Base-by-base conservation (phyloP, 192 early-diverging fungal genomes). In the Coemansia umbellata region DNA sequence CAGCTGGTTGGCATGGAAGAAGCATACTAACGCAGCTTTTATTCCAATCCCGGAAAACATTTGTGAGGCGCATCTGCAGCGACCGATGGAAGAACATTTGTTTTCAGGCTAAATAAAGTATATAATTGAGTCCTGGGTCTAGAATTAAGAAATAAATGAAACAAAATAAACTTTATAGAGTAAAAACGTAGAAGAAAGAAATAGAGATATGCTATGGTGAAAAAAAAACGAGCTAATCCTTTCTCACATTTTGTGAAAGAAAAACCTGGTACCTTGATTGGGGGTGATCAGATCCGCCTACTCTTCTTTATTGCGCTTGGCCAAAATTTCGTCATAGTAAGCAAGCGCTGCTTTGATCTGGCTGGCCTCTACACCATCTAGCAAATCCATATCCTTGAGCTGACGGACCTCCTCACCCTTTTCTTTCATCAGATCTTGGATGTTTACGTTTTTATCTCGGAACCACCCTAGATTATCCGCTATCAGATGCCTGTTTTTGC, bases 391-490 rank as follows among this genome's bases (percentile, higher is more conserved):
- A 23, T 54, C 55, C 22, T 67, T 55, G 41, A 81, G 58, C 58
- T 81, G 81, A 14, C 66, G 64, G 5, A 94, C 85, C 3, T 50
- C 72, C 66, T 91, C 87, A 17, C 91, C 87, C 50, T 84, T 85
- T 36, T 85, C 85, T 50, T 71, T 71, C 66, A 95, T 81, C 51
- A 95, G 76, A 41, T 92, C 85, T 64, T 95, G 91, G 31, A 98
- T 80, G 10, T 82, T 94, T 11, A 81, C 74, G 22, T 62, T 81
- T 1, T 65, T 64, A 61, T 79, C 91, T 64, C 73, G 76, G 71
- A 91, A 98, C 95, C 95, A 98, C 1, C 94, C 96, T 41, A 96
- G 66, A 79, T 99, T 88, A 62, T 99, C 97, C 1, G 97, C 97
- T 71, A 99, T 97, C 47, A 99, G 62, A 64, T 99, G 97, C 11